Evolutionary conservation across 805 yeast genomes (phyloP), one percentile per base, ranked within the genome.

Genomic region (Cyberlindnera nakhonratchasimensis): DNA sequence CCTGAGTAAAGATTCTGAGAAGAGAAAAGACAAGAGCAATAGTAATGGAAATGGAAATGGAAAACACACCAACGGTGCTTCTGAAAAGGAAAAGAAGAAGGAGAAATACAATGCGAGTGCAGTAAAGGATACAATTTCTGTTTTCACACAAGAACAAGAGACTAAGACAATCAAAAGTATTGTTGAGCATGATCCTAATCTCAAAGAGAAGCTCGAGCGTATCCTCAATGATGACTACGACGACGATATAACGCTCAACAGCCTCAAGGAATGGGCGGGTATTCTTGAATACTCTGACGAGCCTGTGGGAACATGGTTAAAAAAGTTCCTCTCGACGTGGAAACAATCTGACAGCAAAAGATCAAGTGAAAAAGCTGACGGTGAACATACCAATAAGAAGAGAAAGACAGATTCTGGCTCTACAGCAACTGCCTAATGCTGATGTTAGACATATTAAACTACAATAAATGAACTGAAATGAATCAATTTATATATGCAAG

Each of bases 231-330:
- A 36, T 6, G 22, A 39, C 32, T 43, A 32, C 24, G 40, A 33
- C 4, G 37, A 34, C n/a, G 42, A 44, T 25, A 23, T 20, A 11
- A 44, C 48, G 14, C 30, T 40, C 19, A 29, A 6, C 13, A 37
- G 34, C 10, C 32, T 44, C 6, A 34, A 29, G 21, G 39, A 37
- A 7, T 44, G 48, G 48, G 29, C 40, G 7, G 45, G 48, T 11
- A 25, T 44, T 6, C 22, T 44, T 16, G 48, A 44, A 31, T 16
- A 22, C 18, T 16, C 38, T 12, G 47, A 43, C 8, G 47, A 44
- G 20, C 47, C 48, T 2, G 35, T 40, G 16, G 41, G 42, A 7
- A 17, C 18, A 11, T 44, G 48, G 48, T 26, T 44, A 17, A 44
- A 40, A 34, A 44, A 40, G 31, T 44, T 40, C 28, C 13, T 44